Conservation (phyloP, 2,329 filamentous ascomycete genomes). For the Fusarium caatingaense region DNA sequence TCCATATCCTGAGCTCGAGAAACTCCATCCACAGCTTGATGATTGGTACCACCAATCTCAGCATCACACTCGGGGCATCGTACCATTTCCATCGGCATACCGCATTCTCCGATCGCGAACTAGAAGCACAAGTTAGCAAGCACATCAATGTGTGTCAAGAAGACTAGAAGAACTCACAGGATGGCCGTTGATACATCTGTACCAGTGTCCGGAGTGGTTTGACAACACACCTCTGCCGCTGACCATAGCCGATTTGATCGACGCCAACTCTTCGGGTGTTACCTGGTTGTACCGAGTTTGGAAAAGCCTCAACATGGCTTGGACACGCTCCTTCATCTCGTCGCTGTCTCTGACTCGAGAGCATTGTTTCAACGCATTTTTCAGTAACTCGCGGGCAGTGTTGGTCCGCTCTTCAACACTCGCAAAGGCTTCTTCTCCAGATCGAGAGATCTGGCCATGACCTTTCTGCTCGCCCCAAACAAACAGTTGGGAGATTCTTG, state of each 20-base stretch:
- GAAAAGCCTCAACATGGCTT: slow-evolving; percentile 40
- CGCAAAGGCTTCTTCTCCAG: background rate
- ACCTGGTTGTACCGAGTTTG: slow-evolving; percentile 54
- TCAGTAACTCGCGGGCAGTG: background rate
- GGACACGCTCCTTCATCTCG: background rate
- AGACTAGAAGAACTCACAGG: slow-evolving; percentile 27
- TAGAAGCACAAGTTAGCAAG: slow-evolving; percentile 36
- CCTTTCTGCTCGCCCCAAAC: no score
- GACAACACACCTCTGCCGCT: slow-evolving; percentile 54
- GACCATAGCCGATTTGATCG: slow-evolving; percentile 61
- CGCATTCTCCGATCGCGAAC: slow-evolving; percentile 75
- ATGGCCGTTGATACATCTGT: slow-evolving; percentile 48
- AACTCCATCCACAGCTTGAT: background rate
- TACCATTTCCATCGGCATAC: slow-evolving; percentile 71
- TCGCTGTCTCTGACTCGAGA: background rate
- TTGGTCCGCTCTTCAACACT: background rate
- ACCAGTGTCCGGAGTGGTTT: slow-evolving; percentile 53
- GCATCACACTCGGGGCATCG: slow-evolving; percentile 72
- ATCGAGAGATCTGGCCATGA: no score
- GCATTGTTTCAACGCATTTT: background rate
- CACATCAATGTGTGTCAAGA: no score
- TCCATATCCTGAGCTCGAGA: slow-evolving; percentile 10
- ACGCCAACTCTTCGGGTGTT: slow-evolving; percentile 55
- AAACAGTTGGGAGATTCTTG: no score
- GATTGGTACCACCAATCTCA: slow-evolving; percentile 11